A percentile compares a stretch with the other conserved stretches of the same genome.
Evolutionary conservation across 2,329 filamentous ascomycete species (phyloP).

Genomic region (Thelonectria discophora): DNA sequence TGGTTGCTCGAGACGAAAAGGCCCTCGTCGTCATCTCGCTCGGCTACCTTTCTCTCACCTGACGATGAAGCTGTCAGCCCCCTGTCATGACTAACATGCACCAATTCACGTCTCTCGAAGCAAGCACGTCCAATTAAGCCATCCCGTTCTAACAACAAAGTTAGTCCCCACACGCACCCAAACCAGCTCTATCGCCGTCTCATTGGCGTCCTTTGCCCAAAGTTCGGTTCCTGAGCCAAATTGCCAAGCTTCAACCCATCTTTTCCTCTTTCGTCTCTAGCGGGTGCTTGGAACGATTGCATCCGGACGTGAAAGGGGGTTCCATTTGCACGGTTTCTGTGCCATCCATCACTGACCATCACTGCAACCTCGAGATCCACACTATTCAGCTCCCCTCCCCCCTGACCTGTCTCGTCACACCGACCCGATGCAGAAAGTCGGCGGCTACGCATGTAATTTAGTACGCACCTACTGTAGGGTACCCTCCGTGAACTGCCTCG

Average conservation of each 20-base stretch:
- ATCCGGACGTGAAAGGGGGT: no score
- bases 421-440: slow-evolving; percentile 5
- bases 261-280: slow-evolving; percentile 4
- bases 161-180: no score
- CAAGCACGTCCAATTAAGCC: no score
- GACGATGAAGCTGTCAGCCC: background rate
- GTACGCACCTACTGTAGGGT: background rate
- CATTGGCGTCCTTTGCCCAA: background rate
- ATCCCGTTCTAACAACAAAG: no score
- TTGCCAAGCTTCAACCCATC: background rate
- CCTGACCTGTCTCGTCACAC: background rate
- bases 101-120: no score
- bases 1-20: background rate
- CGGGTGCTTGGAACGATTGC: no score
- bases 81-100: background rate
- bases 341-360: no score
- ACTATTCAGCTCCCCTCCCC: slow-evolving; percentile 5
- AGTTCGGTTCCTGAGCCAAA: no score
- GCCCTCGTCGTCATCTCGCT: background rate
- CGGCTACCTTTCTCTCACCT: background rate
- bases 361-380: background rate
- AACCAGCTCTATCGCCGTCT: background rate
- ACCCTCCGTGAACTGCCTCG: background rate
- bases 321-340: no score
- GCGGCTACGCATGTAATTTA: slow-evolving; percentile 6